Evolutionary conservation across 495 filamentous ascomycete species (phyloP).

Genomic region (Wilcoxina mikolae): DNA sequence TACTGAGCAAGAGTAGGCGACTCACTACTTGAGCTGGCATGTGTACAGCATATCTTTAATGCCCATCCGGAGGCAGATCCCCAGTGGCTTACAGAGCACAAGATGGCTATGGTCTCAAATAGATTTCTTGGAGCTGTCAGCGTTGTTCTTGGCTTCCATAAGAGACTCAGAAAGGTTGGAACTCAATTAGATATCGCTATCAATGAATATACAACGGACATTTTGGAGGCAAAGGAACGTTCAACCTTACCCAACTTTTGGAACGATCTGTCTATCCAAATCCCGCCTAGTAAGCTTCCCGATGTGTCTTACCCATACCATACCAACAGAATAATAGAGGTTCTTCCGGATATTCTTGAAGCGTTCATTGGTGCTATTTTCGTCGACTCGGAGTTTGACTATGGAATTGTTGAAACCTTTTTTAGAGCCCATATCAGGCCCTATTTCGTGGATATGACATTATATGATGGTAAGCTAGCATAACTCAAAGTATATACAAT

Average conservation of each 20-base stretch:
- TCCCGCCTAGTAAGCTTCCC: conserved; percentile 69
- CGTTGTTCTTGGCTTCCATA: conserved; percentile 61
- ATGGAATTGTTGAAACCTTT: conserved; percentile 54
- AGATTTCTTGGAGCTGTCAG: conserved; percentile 77
- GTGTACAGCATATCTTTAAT: conserved; percentile 64
- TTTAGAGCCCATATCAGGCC: conserved; percentile 55
- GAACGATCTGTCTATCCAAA: conserved; percentile 42
- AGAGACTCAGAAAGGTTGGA: conserved; percentile 51
- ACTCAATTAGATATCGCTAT: conserved; percentile 47
- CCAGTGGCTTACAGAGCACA: conserved; percentile 97
- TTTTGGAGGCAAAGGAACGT: conserved; percentile 40
- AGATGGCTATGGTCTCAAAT: conserved; percentile 99
- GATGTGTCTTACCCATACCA: conserved; percentile 45
- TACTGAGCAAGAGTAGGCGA: conserved; percentile 41
- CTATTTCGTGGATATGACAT: conserved; percentile 74
- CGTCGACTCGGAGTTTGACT: conserved; percentile 78
- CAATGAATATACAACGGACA: conserved; percentile 51
- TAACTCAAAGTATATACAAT: neutral
- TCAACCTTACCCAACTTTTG: conserved; percentile 56
- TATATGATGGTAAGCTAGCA: conserved; percentile 39
- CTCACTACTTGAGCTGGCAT: conserved; percentile 74
- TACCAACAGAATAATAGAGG: conserved; percentile 32
- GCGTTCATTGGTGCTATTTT: conserved; percentile 82
- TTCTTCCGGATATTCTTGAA: conserved; percentile 77
- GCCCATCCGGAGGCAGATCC: conserved; percentile 67